Evolutionary conservation across 2,329 filamentous ascomycete species (phyloP), one percentile per base, ranked within the genome.

Genomic region (Cytospora schulzeri): DNA sequence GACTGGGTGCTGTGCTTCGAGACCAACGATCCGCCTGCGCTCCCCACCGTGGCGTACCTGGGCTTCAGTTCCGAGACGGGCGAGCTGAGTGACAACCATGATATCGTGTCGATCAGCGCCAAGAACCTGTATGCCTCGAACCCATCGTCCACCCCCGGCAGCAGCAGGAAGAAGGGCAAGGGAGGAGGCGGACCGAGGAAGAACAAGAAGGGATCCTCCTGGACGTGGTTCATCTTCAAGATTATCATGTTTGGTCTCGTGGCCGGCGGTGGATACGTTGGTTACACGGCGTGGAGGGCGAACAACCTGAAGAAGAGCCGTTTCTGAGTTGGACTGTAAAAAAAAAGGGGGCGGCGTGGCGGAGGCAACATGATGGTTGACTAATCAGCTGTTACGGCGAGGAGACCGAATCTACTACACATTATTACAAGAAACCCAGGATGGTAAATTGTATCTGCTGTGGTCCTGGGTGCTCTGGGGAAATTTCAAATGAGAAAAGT

Each of bases 31-130:
- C 86, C 86, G 38, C 90, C 91, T 35, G 88, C 91, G 71, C 90
- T 99, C 69, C 95, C 95, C 62, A 82, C 87, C 65, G 88, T 91
- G 57, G 84, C 87, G 41, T 92, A 92, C 76, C 86, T 92, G 29
- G 90, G 89, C 65, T 92, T 92, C 79, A 90, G 86, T 71, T 90
- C 92, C 63, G 94, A 98, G 82, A 98, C 95, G 19, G 95, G 95
- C 73, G 94, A 99, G 81, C 86, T 99, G 69, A 92, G 89, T 78
- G 95, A 99, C 80, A 97, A 97, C 83, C 94, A 97, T 83, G 95
- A 99, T 79, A 96, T 99, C 77, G 88, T 98, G 75, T 90, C 88
- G 58, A 85, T 99, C 71, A 83, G 88, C 68, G 89, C 94, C 64
- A 91, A 90, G 82, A 99, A 97, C 77, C 81, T 99, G 67, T 98